Conservation (phyloP, 139 green algal species). For the Volvox africanus region DNA sequence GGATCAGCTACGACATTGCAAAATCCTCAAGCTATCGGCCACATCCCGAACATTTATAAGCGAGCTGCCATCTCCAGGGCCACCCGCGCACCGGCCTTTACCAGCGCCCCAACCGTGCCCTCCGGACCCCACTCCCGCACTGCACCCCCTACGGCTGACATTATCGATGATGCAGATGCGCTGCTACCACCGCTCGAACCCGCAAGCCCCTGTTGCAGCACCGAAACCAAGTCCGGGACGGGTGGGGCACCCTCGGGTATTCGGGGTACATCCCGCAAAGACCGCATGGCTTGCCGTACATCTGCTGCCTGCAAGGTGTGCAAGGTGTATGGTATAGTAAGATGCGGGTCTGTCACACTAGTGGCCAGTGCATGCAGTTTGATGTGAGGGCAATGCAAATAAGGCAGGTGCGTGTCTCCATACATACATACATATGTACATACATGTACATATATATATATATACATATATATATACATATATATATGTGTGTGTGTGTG, state of each 20-base stretch:
- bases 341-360: no score
- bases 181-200: neutral
- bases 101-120: constrained; percentile 52
- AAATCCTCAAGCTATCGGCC: no score
- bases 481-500: neutral
- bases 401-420: neutral
- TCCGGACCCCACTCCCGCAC: constrained; percentile 1
- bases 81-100: constrained; percentile 50
- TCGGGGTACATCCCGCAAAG: constrained; percentile 67
- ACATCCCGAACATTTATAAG: no score
- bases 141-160: constrained; percentile 16
- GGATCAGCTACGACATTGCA: no score
- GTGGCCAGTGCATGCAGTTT: no score
- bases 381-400: neutral
- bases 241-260: constrained; percentile 55
- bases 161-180: neutral
- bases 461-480: no score
- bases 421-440: no score
- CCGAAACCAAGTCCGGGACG: constrained; percentile 53
- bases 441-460: no score
- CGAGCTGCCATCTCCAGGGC: constrained; percentile 22
- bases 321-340: no score
- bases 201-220: constrained; percentile 27
- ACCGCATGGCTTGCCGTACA: constrained; percentile 61
- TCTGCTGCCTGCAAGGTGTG: constrained; percentile 4